These are phyloP conservation scores for Diaporthe citrichinensis DNA, from an alignment of 2,329 filamentous ascomycete genomes.

Conservation along the genomic window DNA sequence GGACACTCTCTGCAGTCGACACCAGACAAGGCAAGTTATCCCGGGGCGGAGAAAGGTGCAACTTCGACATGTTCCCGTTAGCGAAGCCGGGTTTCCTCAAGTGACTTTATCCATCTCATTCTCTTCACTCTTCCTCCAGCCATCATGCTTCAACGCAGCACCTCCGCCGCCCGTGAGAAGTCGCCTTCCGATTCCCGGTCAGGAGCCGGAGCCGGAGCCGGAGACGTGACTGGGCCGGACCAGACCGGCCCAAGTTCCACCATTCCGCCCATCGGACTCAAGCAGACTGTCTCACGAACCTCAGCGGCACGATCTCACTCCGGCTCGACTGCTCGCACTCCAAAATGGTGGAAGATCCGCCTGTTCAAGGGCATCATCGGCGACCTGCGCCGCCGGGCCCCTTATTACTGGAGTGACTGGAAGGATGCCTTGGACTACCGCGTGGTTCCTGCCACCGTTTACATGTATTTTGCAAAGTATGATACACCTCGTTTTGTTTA, in stretches of 20 bases:
- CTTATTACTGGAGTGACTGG: conserved; percentile 88
- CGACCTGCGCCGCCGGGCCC: conserved; percentile 80
- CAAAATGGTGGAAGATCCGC: conserved; percentile 79
- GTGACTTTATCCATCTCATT: not conserved
- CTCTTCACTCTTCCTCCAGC: not conserved
- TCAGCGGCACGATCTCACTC: conserved; percentile 24
- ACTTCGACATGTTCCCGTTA: conserved; percentile 14
- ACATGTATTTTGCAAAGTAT: conserved; percentile 97
- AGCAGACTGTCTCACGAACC: conserved; percentile 25
- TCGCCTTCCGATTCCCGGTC: conserved; percentile 39
- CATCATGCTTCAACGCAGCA: not conserved
- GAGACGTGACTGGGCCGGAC: conserved; percentile 35
- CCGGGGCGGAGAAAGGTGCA: not conserved
- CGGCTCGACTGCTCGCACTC: conserved; percentile 3
- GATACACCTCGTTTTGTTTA: conserved; percentile 41
- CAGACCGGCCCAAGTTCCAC: not conserved
- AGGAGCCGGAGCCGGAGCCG: conserved; percentile 28
- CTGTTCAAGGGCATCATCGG: conserved; percentile 85
- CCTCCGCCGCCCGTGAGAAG: conserved; percentile 46
- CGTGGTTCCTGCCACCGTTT: conserved; percentile 87
- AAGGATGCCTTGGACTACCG: conserved; percentile 91
- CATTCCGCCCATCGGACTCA: conserved; percentile 45
- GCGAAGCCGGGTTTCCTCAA: not conserved
- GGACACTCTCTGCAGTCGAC: not conserved
- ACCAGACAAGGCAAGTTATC: not conserved